Evolutionary conservation across 2,329 filamentous ascomycete genomes (phyloP), one percentile per base, ranked within the genome.

Genomic region (Beauveria rudraprayagi): DNA sequence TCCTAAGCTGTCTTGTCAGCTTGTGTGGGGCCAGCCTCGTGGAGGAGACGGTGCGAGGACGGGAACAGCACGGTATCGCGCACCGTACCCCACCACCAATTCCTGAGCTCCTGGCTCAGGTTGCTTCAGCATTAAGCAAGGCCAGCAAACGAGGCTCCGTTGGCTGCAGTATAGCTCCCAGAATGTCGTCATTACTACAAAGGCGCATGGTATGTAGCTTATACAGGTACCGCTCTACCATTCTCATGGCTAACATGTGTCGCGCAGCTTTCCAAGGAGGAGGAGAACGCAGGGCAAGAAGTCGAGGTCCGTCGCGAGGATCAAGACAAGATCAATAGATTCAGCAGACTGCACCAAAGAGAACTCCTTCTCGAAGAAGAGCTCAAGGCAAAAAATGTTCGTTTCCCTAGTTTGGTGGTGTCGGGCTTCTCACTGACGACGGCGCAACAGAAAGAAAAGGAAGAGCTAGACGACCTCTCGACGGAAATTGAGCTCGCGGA

Each of bases 321-420:
- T 73, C 94, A 99, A 76, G 92, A 97, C 78, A 96, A 94, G 78
- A 99, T 99, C 84, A 99, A 99, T 78, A 88, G 87, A 66, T 99
- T 99, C 81, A 97, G 92, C 75, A 87, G 92, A 50, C 80, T 99
- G 65, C 94, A 99, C 74, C 91, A 95, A 72, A 88, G 90, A 56
- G 90, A 96, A 73, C 81, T 89, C 40, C 75, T 81, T 3, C 74
- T 97, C 3, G 87, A 95, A 71, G 92, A 95, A 53, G 86, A 94
- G 68, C 77, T 97, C 66, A 88, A 89, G 71, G 73, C 76, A 6
- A 97, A 96, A 73, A 86, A 86, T 73, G 93, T 92, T 1, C 3
- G 1, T 8, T 3, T 19, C 14, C 2, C 48, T 30, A 2, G 16
- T 5, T 24, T 37, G 5, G 16, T 11, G 10, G 5, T 51, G 40